Evolutionary conservation across 495 filamentous ascomycete species (phyloP).

Genomic region (Bryoglossum gracile): DNA sequence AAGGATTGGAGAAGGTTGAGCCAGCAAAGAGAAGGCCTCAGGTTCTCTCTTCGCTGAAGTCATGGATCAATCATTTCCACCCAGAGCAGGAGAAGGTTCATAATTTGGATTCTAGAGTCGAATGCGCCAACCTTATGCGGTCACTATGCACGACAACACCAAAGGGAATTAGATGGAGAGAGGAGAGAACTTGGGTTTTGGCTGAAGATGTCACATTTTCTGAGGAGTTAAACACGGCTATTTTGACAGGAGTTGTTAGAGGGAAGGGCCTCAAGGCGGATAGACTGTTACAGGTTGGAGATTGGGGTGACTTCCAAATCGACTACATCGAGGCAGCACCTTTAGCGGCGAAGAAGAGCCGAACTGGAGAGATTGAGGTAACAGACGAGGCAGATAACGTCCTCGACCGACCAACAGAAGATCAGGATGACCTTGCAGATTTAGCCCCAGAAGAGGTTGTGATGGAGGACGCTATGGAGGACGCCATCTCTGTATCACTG

Average conservation of each 20-base stretch:
- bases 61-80: conserved; percentile 90
- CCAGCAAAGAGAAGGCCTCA: conserved; percentile 69
- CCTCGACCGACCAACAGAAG: conserved; percentile 61
- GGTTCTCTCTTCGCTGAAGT: conserved; percentile 71
- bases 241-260: conserved; percentile 80
- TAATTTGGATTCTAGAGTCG: conserved; percentile 76
- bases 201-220: conserved; percentile 74
- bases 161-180: conserved; percentile 89
- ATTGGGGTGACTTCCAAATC: conserved; percentile 94
- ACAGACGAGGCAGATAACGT: conserved; percentile 50
- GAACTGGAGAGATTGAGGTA: conserved; percentile 60
- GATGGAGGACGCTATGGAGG: conserved; percentile 53
- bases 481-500: conserved; percentile 45
- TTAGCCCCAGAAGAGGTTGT: conserved; percentile 79
- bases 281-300: conserved; percentile 80
- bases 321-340: conserved; percentile 75
- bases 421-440: conserved; percentile 73
- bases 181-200: conserved; percentile 90
- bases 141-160: conserved; percentile 84
- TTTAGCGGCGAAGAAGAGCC: conserved; percentile 44
- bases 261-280: conserved; percentile 85
- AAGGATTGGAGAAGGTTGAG: conserved; percentile 69
- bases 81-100: conserved; percentile 80
- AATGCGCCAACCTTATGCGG: conserved; percentile 81
- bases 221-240: conserved; percentile 47